Percentiles rank a stretch among this genome's conserved stretches.
These are phyloP conservation scores for Urochloa ruziziensis DNA, from an alignment of 176 grass and related monocot species.

Conservation along the genomic window DNA sequence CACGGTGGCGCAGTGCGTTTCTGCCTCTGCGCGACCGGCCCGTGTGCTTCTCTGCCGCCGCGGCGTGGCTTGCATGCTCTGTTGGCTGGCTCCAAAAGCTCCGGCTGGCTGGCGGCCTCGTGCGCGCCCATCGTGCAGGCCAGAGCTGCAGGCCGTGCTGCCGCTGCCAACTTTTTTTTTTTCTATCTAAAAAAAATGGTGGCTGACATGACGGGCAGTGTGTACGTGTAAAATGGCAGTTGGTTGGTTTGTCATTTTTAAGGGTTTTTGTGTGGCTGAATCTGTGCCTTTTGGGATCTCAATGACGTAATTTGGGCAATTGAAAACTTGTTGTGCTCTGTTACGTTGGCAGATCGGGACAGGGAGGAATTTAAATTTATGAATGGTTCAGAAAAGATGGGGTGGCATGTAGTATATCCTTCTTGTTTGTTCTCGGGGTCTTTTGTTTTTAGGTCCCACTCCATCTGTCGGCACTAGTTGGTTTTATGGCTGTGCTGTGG, in stretches of 20 bases:
- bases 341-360: background rate
- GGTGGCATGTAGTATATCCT: background rate
- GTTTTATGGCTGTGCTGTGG: background rate
- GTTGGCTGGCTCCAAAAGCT: conserved; percentile 10
- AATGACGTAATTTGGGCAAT: background rate
- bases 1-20: background rate
- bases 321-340: background rate
- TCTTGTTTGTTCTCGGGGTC: background rate
- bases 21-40: background rate
- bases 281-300: conserved; percentile 1
- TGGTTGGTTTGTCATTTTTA: background rate
- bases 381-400: background rate
- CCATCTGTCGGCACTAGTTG: background rate
- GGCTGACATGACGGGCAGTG: background rate
- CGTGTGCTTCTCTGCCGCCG: background rate
- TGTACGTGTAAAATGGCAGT: background rate
- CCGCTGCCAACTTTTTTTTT: background rate
- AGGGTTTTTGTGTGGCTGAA: background rate
- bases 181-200: background rate
- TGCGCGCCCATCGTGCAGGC: conserved; percentile 9
- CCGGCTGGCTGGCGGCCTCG: background rate
- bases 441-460: background rate
- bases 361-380: background rate
- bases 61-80: background rate
- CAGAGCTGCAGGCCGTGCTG: background rate